Base-by-base conservation (phyloP, 202 grass and related monocot genomes). In the Hordeum pubiflorum region DNA sequence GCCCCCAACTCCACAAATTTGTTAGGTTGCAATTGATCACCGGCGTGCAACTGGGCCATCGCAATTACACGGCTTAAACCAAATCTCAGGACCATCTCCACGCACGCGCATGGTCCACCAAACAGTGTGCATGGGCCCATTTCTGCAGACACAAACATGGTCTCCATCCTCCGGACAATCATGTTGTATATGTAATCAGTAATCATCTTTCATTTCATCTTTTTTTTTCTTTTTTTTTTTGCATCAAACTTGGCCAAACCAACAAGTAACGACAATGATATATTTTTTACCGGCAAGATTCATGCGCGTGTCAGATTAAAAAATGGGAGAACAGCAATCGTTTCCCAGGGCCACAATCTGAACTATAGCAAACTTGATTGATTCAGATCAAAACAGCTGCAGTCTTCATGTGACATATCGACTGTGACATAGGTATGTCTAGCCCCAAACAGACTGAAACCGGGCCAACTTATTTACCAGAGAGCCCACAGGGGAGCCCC, bases 51-150 rank as follows among this genome's bases (percentile, higher is more conserved):
- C 17, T 58, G 83, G 82, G 73, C 78, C 83, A 74, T 36, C 17
- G n/a, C 58, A 59, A 74, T 24, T 32, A 24, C 58, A 11, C 65
- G 34, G 23, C 52, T 12, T 18, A 59, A 75, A 56, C 69, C 26
- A 76, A 64, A 89, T 65, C 52, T 38, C 34, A 76, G 88, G 84
- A 86, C 88, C 76, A 89, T 89, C 50, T 13, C 27, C 33, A 37
- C 57, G 50, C 54, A 62, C 39, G 20, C 7, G n/a, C 69, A 20
- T 63, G 72, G 72, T 11, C 87, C 87, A 83, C 56, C 43, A 76
- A 75, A 75, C 54, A 63, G 52, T 41, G 24, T 71, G 79, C 13
- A 13, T 66, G 76, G 84, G 84, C 80, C 84, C 84, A 86, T 76
- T 86, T 86, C 80, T 86, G 20, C 79, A 58, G 63, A 26, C 63